Conservation (phyloP, 1,284 basidiomycete species). For the Ganoderma sp. region DNA sequence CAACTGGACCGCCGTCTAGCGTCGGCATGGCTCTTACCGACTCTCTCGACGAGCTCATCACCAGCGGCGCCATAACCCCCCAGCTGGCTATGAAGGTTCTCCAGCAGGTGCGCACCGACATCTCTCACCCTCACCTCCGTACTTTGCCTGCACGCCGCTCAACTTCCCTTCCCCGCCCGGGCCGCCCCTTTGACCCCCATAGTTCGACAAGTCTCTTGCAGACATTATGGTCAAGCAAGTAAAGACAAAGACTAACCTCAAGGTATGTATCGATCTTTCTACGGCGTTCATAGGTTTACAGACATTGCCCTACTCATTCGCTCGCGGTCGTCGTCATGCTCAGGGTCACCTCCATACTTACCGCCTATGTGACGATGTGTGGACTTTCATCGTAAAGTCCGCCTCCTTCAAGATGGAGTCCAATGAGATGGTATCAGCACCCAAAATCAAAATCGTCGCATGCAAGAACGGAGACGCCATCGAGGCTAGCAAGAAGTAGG, state of each 20-base stretch:
- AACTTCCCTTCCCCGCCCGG: slow-evolving; percentile 6
- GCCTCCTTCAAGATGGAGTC: slow-evolving; percentile 95
- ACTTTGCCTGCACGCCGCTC: background rate
- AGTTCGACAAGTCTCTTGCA: slow-evolving; percentile 96
- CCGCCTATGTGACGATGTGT: slow-evolving; percentile 94
- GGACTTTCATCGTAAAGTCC: slow-evolving; percentile 95
- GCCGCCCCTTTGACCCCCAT: slow-evolving; percentile 15
- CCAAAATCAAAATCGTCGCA: slow-evolving; percentile 92
- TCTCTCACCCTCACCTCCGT: background rate
- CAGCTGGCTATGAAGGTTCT: slow-evolving; percentile 97
- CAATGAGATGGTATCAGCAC: slow-evolving; percentile 77
- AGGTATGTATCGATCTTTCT: slow-evolving; percentile 55
- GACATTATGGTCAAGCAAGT: slow-evolving; percentile 91
- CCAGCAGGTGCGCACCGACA: slow-evolving; percentile 71
- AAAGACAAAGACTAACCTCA: slow-evolving; percentile 90
- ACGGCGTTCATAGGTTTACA: slow-evolving; percentile 14
- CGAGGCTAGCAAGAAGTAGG: slow-evolving; percentile 73
- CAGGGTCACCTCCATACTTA: slow-evolving; percentile 92
- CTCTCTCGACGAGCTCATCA: slow-evolving; percentile 98
- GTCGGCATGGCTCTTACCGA: slow-evolving; percentile 99
- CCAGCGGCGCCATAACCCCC: slow-evolving; percentile 95
- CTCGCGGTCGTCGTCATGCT: background rate
- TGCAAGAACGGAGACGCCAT: slow-evolving; percentile 92
- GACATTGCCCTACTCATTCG: background rate
- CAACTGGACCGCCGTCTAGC: slow-evolving; percentile 51